Evolutionary conservation across 208 protist species (phyloP).

Genomic region (Leptomonas seymouri): DNA sequence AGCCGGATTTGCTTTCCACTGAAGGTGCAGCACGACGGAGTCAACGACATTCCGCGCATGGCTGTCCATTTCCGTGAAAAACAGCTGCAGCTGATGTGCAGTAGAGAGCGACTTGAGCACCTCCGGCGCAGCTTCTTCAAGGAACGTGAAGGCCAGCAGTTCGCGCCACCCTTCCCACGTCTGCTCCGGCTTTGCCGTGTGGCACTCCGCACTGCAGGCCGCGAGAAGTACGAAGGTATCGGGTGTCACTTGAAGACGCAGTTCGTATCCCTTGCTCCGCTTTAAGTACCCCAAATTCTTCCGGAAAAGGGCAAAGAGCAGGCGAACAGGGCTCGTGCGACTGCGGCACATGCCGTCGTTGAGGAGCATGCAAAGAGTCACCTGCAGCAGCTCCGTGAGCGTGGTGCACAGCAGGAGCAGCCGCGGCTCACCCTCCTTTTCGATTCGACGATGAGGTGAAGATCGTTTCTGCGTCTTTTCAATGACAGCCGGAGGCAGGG

Average conservation of each 20-base stretch:
- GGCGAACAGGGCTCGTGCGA: background rate
- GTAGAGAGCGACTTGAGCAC: background rate
- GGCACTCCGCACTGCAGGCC: background rate
- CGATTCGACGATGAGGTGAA: too few relatives aligned
- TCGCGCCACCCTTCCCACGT: background rate
- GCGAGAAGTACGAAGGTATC: background rate
- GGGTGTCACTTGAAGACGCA: background rate
- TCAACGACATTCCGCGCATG: background rate
- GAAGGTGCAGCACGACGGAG: background rate
- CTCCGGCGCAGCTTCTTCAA: background rate
- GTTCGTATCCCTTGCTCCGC: background rate
- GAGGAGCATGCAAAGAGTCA: background rate
- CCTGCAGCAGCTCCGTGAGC: slow-evolving; percentile 9
- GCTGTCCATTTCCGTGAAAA: too few relatives aligned
- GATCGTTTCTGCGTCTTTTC: background rate
- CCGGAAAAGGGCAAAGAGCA: background rate
- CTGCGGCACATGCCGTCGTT: background rate
- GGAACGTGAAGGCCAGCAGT: background rate
- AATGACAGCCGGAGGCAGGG: background rate
- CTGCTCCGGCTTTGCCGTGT: background rate
- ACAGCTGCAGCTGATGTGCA: background rate
- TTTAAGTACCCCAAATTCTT: background rate
- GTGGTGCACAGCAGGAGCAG: slow-evolving; percentile 7
- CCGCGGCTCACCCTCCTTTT: background rate
- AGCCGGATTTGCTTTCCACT: background rate